Evolutionary conservation across 768 basidiomycete genomes (phyloP), one percentile per base, ranked within the genome.

Genomic region (Lactarius hatsudake): DNA sequence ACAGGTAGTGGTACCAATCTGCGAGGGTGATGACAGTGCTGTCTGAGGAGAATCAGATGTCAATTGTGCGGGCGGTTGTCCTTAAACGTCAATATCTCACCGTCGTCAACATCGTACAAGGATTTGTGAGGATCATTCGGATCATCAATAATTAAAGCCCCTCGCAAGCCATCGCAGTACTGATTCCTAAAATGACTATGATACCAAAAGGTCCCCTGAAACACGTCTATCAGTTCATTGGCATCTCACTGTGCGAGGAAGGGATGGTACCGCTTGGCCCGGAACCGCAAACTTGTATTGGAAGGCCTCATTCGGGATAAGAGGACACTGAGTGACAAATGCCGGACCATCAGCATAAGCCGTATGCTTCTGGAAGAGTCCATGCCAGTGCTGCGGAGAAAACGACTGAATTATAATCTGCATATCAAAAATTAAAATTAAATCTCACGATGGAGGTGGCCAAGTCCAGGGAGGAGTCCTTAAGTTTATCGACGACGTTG

Each of bases 381-480:
- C 51, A 26, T 51, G 51, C 51, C 51, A 51, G 51, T 51, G 51
- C 51, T 51, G 56, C 12, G 56, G 28, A 1, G 38, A n/a, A 3
- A 51, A 30, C 42, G 7, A 42, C 17, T n/a, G 48, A 18, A 34
- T 20, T 26, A 36, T 3, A 69, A 7, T 42, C 42, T n/a, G 45
- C 34, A 34, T 20, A 5, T 45, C 15, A 15, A 9, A 8, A 12
- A 30, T 34, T n/a, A 34, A 36, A 23, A 23, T 30, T 15, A 51
- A 7, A 26, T 13, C 82, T 69, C 20, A 85, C 84, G 34, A 86
- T 80, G 42, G 79, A 82, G 7, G 86, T 86, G 5, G 75, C 75
- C 48, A 77, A 79, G 43, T 79, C 67, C 12, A 57, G n/a, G 84
- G 86, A 83, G 0, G 80, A 76, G 28, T 86, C 80, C 1, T 72